phyloP scores from a whole-genome alignment of 1,284 basidiomycete species.

The Papiliotrema fonsecae region DNA sequence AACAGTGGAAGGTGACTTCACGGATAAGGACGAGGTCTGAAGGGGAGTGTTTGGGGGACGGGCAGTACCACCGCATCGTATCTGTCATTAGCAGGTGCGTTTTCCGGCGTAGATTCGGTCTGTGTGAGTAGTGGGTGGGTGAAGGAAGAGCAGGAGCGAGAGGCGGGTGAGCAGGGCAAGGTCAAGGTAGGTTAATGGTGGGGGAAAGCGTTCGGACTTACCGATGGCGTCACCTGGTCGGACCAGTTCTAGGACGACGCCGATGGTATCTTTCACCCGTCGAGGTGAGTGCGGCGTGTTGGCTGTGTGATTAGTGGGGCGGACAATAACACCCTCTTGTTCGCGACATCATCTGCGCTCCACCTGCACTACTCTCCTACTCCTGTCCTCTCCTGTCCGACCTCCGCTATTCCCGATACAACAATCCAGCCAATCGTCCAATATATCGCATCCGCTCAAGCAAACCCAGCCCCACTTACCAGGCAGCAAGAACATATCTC shows the following conservation, averaged over 20 bases:
- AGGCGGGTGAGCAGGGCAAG: not conserved
- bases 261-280: constrained; percentile 83
- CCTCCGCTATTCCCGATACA: too few relatives aligned
- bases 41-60: constrained; percentile 56
- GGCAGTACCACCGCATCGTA: constrained; percentile 91
- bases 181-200: too few relatives aligned
- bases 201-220: too few relatives aligned
- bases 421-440: too few relatives aligned
- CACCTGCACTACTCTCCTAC: too few relatives aligned
- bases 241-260: constrained; percentile 89
- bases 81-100: constrained; percentile 57
- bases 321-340: too few relatives aligned
- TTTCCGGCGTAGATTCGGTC: too few relatives aligned
- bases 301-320: too few relatives aligned
- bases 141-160: not conserved
- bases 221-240: constrained; percentile 58
- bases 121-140: too few relatives aligned
- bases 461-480: too few relatives aligned
- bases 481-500: constrained; percentile 92
- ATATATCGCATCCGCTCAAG: too few relatives aligned
- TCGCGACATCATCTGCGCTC: not conserved
- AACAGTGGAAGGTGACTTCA: constrained; percentile 82
- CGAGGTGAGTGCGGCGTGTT: constrained; percentile 95
- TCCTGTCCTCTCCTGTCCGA: too few relatives aligned
- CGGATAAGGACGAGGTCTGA: constrained; percentile 72